phyloP scores from a whole-genome alignment of 1,139 yeast species.

The Blastobotrys buckinghamii region DNA sequence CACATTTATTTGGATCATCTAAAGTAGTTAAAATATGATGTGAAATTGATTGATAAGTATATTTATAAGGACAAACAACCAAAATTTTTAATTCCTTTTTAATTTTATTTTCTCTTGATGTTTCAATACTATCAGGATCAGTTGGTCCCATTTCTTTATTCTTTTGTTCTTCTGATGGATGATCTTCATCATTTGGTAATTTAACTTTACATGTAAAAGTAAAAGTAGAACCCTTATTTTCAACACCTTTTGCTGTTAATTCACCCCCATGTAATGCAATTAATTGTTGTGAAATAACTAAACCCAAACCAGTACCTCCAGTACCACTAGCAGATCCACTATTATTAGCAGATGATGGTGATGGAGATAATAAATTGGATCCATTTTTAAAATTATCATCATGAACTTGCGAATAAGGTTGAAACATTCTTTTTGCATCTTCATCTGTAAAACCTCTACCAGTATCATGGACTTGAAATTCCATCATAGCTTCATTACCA shows the following conservation, averaged over 20 bases:
- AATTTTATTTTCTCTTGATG: constrained; percentile 3
- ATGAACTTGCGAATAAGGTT: constrained; percentile 91
- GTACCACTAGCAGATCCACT: constrained; percentile 12
- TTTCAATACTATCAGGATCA: constrained; percentile 11
- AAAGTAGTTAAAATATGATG: constrained; percentile 31
- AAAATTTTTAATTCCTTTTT: constrained; percentile 21
- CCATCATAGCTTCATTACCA: constrained; percentile 41
- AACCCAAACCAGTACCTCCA: constrained; percentile 76
- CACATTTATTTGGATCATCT: constrained; percentile 25
- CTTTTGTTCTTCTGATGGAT: constrained; percentile 23
- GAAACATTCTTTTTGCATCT: constrained; percentile 61
- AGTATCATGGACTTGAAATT: constrained; percentile 74
- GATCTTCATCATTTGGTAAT: constrained; percentile 27
- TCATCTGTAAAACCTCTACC: constrained; percentile 78
- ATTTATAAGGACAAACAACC: constrained; percentile 30
- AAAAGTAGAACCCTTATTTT: constrained; percentile 79
- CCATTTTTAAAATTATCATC: constrained; percentile 15
- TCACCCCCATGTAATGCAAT: constrained; percentile 86
- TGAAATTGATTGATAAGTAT: constrained; percentile 28
- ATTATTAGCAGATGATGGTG: constrained; percentile 6
- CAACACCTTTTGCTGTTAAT: constrained; percentile 57
- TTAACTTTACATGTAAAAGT: constrained; percentile 30
- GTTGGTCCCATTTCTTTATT: constrained; percentile 14
- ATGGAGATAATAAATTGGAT: not conserved
- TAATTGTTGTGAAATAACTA: constrained; percentile 78